Evolutionary conservation across 768 basidiomycete genomes (phyloP), one percentile per base, ranked within the genome.

Genomic region (Ramaria rubella): DNA sequence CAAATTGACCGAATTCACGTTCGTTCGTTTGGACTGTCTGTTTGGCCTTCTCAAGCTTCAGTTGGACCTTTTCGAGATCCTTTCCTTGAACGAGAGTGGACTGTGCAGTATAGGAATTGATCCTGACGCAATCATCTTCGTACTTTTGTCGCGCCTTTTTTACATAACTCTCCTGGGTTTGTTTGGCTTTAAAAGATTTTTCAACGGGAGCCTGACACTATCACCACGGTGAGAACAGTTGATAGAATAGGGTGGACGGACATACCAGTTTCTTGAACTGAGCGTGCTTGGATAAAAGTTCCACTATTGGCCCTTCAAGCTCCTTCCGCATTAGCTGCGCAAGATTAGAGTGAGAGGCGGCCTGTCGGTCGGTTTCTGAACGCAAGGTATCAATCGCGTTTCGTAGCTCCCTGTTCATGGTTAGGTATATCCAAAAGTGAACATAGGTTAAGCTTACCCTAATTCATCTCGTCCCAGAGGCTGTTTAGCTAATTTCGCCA

Each of bases 71-170:
- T 63, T 99, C 96, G 29, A 94, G 77, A 56, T 98, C 95, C 65
- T 84, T 87, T 29, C 96, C 96, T 68, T 97, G 96, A 24, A 90
- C 83, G 7, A 98, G 80, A 1, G 90, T 85, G 30, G 87, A 81
- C 68, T 96, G 93, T 4, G 94, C 94, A 4, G 93, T 93, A 65
- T 88, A 93, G 1, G 90, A 87, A 65, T 96, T 97, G 75, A 97
- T 94, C 49, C 87, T 82, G 19, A 94, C 75, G 68, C 94, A 95
- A 64, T 98, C 95, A 49, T 78, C 75, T 70, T 96, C 91, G 72
- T 97, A 98, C 67, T 93, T 91, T 68, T 94, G 91, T 59, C 89
- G 83, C 2, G 96, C 90, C 68, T 93, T 93, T 64, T 76, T 76
- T 43, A 96, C 93, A 61, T 94, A 85, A 11, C 77, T 75, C 65